Percentiles rank a stretch among this genome's conserved stretches.
These are phyloP conservation scores for Diaporthe sp. DNA, from an alignment of 2,329 filamentous ascomycete genomes.

Conservation along the genomic window DNA sequence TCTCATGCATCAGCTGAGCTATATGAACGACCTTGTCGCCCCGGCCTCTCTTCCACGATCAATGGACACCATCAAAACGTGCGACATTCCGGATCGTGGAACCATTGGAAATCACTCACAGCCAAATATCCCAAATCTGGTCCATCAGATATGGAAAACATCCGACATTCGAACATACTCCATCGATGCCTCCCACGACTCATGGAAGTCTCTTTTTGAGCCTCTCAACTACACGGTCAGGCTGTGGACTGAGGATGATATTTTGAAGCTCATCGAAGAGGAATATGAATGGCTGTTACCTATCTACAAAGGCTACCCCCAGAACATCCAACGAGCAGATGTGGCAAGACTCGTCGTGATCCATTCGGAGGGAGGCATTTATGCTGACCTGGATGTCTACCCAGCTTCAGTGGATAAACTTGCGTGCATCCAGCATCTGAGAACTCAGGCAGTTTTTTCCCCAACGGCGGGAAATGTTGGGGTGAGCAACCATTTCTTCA, in stretches of 20 bases:
- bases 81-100: too few species aligned
- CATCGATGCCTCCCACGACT: neutral
- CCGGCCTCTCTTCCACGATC: too few species aligned
- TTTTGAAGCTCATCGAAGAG: neutral
- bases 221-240: neutral
- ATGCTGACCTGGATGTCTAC: neutral
- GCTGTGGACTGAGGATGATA: neutral
- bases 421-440: neutral
- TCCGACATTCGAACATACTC: neutral
- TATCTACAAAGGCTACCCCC: neutral
- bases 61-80: too few species aligned
- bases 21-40: too few species aligned
- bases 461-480: neutral
- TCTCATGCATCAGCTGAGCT: too few species aligned
- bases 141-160: neutral
- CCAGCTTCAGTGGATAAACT: neutral
- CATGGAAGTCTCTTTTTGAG: neutral
- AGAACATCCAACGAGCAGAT: neutral
- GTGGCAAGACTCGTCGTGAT: neutral
- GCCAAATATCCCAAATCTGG: neutral
- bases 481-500: neutral
- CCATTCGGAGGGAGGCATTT: neutral
- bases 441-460: neutral
- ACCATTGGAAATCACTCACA: neutral
- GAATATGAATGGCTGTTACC: neutral